These are phyloP conservation scores for Sechiopsis laciniata DNA, from an alignment of 306 rosid genomes.

Conservation along the genomic window DNA sequence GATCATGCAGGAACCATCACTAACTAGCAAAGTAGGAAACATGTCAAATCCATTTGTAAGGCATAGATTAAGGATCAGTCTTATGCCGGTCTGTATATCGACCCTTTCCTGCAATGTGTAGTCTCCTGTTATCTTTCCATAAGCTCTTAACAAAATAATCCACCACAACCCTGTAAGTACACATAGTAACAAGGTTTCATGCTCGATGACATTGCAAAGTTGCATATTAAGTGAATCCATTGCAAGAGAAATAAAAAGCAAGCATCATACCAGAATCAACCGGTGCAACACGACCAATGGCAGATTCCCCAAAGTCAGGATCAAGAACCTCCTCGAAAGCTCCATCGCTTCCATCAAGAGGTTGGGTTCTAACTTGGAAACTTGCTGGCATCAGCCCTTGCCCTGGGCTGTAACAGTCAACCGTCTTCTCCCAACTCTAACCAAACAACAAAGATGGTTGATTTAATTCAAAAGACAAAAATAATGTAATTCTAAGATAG, in stretches of 20 bases:
- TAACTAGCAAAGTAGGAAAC: slow-evolving; percentile 84
- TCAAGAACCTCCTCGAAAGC: slow-evolving; percentile 75
- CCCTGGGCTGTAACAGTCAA: slow-evolving; percentile 88
- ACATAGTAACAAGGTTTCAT: slow-evolving; percentile 1
- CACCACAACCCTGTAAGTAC: slow-evolving; percentile 72
- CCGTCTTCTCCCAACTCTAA: slow-evolving; percentile 88
- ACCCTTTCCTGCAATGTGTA: slow-evolving; percentile 80
- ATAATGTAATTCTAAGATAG: no score
- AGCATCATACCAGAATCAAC: slow-evolving; percentile 70
- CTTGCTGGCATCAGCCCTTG: slow-evolving; percentile 96
- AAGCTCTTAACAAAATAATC: slow-evolving; percentile 88
- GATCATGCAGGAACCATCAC: slow-evolving; percentile 96
- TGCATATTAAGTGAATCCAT: background rate
- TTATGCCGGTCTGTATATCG: slow-evolving; percentile 85
- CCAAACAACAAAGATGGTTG: background rate
- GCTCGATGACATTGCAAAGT: background rate
- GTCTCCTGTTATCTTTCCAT: slow-evolving; percentile 84
- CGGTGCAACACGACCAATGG: slow-evolving; percentile 93
- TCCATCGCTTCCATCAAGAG: slow-evolving; percentile 66
- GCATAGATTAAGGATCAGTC: slow-evolving; percentile 71
- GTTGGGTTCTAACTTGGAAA: slow-evolving; percentile 61
- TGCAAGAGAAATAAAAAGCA: background rate
- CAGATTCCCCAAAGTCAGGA: slow-evolving; percentile 97
- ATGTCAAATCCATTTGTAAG: slow-evolving; percentile 84
- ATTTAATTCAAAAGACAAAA: background rate